Conservation (phyloP, 208 protist genomes). For the Vickermania spadyakhi region DNA sequence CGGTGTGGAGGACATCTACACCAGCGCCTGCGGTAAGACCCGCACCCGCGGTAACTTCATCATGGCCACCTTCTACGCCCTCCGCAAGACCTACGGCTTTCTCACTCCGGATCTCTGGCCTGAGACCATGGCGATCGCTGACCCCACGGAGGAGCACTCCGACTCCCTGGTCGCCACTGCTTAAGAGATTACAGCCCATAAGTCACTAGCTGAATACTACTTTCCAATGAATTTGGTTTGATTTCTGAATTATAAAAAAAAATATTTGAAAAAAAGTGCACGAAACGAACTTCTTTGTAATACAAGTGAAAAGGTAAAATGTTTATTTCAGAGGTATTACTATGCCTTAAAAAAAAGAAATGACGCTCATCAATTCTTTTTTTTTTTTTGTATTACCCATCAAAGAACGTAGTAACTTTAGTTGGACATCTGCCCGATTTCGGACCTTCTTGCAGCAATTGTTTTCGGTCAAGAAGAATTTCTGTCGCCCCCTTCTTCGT, state of each 20-base stretch:
- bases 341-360: too few species aligned
- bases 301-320: too few species aligned
- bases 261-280: too few species aligned
- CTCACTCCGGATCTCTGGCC: constrained; percentile 99
- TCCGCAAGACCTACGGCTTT: constrained; percentile 97
- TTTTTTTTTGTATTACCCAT: too few species aligned
- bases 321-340: too few species aligned
- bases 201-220: neutral
- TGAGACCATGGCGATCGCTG: constrained; percentile 69
- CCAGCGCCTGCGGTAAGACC: constrained; percentile 94
- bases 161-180: constrained; percentile 51
- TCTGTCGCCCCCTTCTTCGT: too few species aligned
- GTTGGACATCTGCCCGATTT: too few species aligned
- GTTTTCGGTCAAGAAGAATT: too few species aligned
- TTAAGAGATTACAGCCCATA: neutral
- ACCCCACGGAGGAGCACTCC: constrained; percentile 91
- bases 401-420: too few species aligned
- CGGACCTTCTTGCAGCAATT: too few species aligned
- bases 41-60: constrained; percentile 99
- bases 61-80: constrained; percentile 97
- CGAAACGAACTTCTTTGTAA: too few species aligned
- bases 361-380: too few species aligned
- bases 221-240: neutral
- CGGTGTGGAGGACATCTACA: constrained; percentile 99
- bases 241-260: constrained; percentile 1